Evolutionary conservation across 352 stramenopile genomes (phyloP).

Genomic region (Phytophthora sojae): DNA sequence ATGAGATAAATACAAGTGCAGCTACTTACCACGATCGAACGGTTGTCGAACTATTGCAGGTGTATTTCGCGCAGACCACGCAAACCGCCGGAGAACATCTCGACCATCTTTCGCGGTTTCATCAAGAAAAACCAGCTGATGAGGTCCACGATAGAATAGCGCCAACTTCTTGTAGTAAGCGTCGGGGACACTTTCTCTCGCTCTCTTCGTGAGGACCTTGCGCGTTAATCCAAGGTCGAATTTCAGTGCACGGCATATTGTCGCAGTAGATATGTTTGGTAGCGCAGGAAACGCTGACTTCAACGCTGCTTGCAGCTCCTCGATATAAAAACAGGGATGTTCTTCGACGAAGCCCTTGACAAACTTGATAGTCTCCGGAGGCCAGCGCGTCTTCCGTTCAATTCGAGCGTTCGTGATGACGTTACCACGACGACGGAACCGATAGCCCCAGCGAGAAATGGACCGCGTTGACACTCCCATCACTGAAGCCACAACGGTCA

Average conservation of each 20-base stretch:
- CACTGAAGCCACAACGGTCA: neutral
- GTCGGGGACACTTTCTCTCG: neutral
- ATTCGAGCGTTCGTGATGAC: neutral
- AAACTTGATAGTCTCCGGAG: neutral
- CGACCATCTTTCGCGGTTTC: neutral
- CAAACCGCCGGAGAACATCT: neutral
- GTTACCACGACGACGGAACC: neutral
- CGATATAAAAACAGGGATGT: conserved; percentile 16
- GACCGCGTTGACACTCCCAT: neutral
- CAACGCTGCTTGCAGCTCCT: conserved; percentile 1
- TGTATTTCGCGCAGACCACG: neutral
- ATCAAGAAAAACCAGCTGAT: neutral
- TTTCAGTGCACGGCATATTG: neutral
- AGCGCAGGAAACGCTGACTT: conserved; percentile 1
- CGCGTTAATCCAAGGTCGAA: conserved; percentile 15
- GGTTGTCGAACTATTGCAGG: neutral
- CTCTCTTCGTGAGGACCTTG: conserved; percentile 11
- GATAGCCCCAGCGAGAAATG: neutral
- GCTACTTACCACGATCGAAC: neutral
- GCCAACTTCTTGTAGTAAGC: conserved; percentile 10
- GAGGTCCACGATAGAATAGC: neutral
- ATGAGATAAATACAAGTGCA: neutral
- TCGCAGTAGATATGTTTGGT: conserved; percentile 1
- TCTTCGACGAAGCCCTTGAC: neutral
- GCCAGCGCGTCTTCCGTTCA: neutral